Conservation (phyloP, 169 alveolate genomes). For the Cryptosporidium sp. region DNA sequence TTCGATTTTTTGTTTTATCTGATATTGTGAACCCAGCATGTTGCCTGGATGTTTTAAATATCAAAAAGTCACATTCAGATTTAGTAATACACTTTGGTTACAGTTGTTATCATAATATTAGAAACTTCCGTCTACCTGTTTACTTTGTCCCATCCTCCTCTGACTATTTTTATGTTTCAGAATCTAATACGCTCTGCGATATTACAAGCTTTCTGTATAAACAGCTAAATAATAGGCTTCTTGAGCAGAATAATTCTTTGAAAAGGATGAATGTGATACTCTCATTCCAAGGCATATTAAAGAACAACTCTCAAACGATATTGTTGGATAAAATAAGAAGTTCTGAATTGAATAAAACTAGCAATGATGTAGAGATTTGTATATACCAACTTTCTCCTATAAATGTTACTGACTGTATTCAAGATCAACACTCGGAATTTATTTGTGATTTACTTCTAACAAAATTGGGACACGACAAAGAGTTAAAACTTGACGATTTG, state of each 20-base stretch:
- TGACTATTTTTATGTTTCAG: background rate
- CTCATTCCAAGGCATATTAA: constrained; percentile 6
- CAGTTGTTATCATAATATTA: constrained; percentile 25
- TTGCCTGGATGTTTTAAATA: constrained; percentile 29
- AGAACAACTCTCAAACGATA: background rate
- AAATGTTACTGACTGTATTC: background rate
- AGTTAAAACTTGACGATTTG: background rate
- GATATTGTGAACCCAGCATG: constrained; percentile 52
- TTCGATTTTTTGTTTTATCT: constrained; percentile 19
- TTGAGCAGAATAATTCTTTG: background rate
- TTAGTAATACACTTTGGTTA: constrained; percentile 59
- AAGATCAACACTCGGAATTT: background rate
- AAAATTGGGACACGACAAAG: constrained; percentile 1
- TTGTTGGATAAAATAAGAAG: background rate
- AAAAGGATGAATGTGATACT: background rate
- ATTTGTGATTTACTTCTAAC: background rate
- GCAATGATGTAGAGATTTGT: background rate
- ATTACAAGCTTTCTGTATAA: background rate
- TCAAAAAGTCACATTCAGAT: constrained; percentile 48
- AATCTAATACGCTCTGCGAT: background rate
- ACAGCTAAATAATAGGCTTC: background rate
- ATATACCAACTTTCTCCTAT: background rate
- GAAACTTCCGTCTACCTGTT: constrained; percentile 14
- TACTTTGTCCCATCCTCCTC: constrained; percentile 6
- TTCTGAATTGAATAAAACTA: background rate